Evolutionary conservation across 768 basidiomycete genomes (phyloP).

Genomic region (Suillus paluster): DNA sequence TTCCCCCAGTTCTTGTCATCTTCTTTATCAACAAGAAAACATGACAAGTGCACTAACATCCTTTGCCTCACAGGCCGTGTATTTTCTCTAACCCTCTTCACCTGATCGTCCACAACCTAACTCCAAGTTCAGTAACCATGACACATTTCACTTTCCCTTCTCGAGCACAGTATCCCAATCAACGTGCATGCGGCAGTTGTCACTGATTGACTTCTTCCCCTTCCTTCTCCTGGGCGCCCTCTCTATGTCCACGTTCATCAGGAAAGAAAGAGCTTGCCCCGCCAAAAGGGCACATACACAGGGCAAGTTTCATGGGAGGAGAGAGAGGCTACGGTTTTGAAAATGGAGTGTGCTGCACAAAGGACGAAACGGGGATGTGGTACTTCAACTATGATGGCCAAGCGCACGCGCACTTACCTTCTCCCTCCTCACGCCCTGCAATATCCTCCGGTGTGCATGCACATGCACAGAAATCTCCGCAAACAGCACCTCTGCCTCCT

Average conservation of each 20-base stretch:
- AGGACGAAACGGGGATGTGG: neutral
- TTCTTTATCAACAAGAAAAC: slow-evolving; percentile 27
- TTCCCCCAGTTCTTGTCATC: neutral
- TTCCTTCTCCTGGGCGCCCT: slow-evolving; percentile 13
- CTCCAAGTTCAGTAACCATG: slow-evolving; percentile 13
- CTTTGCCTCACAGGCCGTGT: slow-evolving; percentile 24
- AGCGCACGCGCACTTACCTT: neutral
- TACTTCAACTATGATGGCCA: slow-evolving; percentile 12
- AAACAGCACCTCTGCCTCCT: neutral
- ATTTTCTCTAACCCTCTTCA: slow-evolving; percentile 31
- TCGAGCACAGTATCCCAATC: slow-evolving; percentile 62
- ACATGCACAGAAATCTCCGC: neutral
- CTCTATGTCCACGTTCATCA: slow-evolving; percentile 15
- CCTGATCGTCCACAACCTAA: slow-evolving; percentile 7
- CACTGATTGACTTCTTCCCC: slow-evolving; percentile 39
- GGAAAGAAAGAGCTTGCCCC: neutral
- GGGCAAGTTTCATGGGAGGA: neutral
- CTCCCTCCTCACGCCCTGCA: slow-evolving; percentile 8
- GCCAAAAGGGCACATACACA: neutral
- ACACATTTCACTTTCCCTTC: slow-evolving; percentile 54
- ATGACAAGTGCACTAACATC: slow-evolving; percentile 37
- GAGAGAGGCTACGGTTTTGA: neutral
- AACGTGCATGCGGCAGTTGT: slow-evolving; percentile 58
- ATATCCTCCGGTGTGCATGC: neutral
- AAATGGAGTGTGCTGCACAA: neutral